These are phyloP conservation scores for Umbelopsis isabellina DNA, from an alignment of 192 early-diverging fungal genomes.

Conservation along the genomic window DNA sequence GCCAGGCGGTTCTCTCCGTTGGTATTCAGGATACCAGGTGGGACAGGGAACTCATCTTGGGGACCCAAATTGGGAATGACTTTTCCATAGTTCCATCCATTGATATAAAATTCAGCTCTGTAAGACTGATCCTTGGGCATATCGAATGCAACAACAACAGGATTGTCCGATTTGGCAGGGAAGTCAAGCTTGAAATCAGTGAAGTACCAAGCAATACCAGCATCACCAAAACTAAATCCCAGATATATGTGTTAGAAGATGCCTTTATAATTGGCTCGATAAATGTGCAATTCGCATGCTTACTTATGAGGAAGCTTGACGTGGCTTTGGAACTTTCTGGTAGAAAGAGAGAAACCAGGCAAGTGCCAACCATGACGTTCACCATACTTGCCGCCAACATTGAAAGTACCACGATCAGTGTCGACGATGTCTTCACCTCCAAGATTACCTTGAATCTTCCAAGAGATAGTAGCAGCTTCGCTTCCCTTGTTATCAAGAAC, in stretches of 20 bases:
- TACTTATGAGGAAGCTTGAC: constrained; percentile 31
- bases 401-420: constrained; percentile 25
- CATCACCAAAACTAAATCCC: constrained; percentile 19
- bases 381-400: constrained; percentile 29
- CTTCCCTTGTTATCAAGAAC: constrained; percentile 1
- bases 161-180: constrained; percentile 23
- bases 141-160: constrained; percentile 27
- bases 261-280: not conserved
- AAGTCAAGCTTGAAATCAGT: constrained; percentile 27
- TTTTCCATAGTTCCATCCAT: constrained; percentile 31
- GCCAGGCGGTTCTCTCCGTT: constrained; percentile 27
- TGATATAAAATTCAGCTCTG: constrained; percentile 26
- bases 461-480: constrained; percentile 18
- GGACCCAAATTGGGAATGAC: constrained; percentile 25
- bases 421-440: constrained; percentile 36
- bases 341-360: constrained; percentile 21
- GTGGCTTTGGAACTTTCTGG: constrained; percentile 11
- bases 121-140: constrained; percentile 25
- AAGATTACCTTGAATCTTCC: constrained; percentile 34
- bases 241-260: not conserved
- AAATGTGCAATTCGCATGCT: not conserved
- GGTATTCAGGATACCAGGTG: constrained; percentile 29
- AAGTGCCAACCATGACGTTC: constrained; percentile 31
- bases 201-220: constrained; percentile 29
- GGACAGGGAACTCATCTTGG: constrained; percentile 21